Conservation (phyloP, 2,329 filamentous ascomycete genomes). For the Amesomyces nigricolor region DNA sequence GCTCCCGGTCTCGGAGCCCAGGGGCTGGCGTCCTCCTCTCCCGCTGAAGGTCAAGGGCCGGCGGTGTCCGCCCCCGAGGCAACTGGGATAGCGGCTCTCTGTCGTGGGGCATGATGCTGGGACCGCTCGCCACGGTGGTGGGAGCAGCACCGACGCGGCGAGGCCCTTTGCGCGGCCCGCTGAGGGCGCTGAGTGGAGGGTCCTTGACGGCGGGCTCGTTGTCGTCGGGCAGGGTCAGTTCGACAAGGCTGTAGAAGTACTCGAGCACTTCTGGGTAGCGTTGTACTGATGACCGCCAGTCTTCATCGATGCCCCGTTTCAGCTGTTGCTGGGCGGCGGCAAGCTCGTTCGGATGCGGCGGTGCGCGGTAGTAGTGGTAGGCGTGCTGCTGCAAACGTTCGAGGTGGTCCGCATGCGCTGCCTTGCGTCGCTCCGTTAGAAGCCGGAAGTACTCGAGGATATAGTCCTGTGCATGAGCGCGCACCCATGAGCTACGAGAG, state of each 20-base stretch:
- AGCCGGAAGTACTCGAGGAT: conserved; percentile 60
- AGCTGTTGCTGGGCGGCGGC: conserved; percentile 58
- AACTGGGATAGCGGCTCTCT: conserved; percentile 18
- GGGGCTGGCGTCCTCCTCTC: conserved; percentile 37
- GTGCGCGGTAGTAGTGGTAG: conserved; percentile 52
- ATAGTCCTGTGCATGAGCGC: conserved; percentile 60
- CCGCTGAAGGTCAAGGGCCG: conserved; percentile 30
- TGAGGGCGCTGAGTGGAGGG: conserved; percentile 52
- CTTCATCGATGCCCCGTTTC: conserved; percentile 70
- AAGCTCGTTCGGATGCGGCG: conserved; percentile 58
- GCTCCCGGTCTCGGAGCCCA: conserved; percentile 25
- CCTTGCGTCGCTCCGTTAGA: conserved; percentile 56
- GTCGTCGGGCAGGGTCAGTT: conserved; percentile 59
- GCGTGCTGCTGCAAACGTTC: conserved; percentile 51
- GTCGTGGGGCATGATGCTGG: conserved; percentile 30
- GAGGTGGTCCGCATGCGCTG: conserved; percentile 49
- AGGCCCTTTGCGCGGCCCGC: conserved; percentile 42
- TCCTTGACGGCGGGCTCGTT: conserved; percentile 54
- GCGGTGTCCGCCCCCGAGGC: conserved; percentile 36
- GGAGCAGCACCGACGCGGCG: conserved; percentile 35
- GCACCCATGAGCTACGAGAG: conserved; percentile 54
- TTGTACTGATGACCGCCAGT: conserved; percentile 70
- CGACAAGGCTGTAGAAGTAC: conserved; percentile 70
- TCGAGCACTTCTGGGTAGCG: conserved; percentile 76
- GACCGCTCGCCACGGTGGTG: conserved; percentile 35